Base-by-base conservation (phyloP, 768 basidiomycete species). In the Arthromyces matolae region DNA sequence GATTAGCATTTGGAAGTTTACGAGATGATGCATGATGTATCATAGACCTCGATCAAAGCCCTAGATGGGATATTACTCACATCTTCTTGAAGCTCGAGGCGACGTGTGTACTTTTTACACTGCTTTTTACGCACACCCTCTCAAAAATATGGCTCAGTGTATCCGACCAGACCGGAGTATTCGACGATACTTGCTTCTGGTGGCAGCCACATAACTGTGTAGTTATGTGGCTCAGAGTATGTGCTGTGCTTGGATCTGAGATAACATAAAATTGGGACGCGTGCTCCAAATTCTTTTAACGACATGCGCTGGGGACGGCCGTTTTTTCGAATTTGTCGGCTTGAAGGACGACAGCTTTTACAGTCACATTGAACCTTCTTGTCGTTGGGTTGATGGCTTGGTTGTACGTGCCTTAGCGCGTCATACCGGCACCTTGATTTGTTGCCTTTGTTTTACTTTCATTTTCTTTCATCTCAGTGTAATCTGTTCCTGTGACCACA, bases 401-500 rank as follows among this genome's bases (percentile, higher is more conserved):
- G 4, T 9, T 24, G 35, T 12, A 10, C 19, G 50, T 47, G 28
- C 51, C 42, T 47, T 34, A 18, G 36, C 36, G 34, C 46, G 28
- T 29, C 33, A 33, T 47, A 20, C n/a, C n/a, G n/a, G n/a, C n/a
- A n/a, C 31, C 9, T 28, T 47, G 24, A 22, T n/a, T 32, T 34
- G 23, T 35, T 27, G 12, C 12, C 13, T 24, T 42, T 42, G 16
- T 31, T 39, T 39, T 32, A 22, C 36, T 29, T 51, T 12, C 13
- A 23, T 37, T 42, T 42, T 27, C 10, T 9, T 16, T 31, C 39
- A 42, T 41, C 32, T 48, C 49, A 50, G 43, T n/a, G n/a, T n/a
- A n/a, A n/a, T n/a, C n/a, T n/a, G 36, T 49, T 45, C 47, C 51
- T 54, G 49, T 54, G 49, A 47, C 45, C 46, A 46, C 25, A 36